A percentile compares a stretch with the other conserved stretches of the same genome.
These are phyloP conservation scores for Xylaria hypoxylon DNA, from an alignment of 2,329 filamentous ascomycete species.

Conservation along the genomic window DNA sequence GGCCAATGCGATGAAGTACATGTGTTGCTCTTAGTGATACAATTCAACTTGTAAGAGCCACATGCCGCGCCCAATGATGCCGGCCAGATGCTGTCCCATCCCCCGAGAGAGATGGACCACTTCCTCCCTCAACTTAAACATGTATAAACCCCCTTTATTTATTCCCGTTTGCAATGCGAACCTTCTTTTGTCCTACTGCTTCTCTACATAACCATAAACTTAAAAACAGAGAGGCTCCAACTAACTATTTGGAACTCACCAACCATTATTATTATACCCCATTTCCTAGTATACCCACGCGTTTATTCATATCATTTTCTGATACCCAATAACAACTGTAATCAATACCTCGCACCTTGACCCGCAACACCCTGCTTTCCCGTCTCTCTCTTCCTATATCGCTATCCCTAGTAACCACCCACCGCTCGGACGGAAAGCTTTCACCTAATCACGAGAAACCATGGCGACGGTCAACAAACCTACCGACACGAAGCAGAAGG, in stretches of 20 bases:
- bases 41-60: not conserved
- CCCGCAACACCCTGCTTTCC: conserved; percentile 2
- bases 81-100: not conserved
- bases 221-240: conserved; percentile 2
- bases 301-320: conserved; percentile 31
- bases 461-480: conserved; percentile 75
- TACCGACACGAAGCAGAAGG: conserved; percentile 78
- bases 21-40: not conserved
- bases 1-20: not conserved
- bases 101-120: not conserved
- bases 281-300: conserved; percentile 38
- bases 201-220: conserved; percentile 13
- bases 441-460: conserved; percentile 19
- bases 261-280: conserved; percentile 23
- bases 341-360: not conserved
- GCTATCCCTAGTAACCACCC: not conserved
- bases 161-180: conserved; percentile 9
- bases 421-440: not conserved
- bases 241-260: not conserved
- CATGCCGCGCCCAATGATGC: conserved; percentile 3
- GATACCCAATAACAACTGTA: conserved; percentile 35
- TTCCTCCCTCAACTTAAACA: not conserved
- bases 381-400: conserved; percentile 9
- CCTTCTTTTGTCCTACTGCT: not conserved
- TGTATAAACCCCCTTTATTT: conserved; percentile 16